phyloP scores from a whole-genome alignment of 495 filamentous ascomycete genomes.

The Podospora pseudoanserina region DNA sequence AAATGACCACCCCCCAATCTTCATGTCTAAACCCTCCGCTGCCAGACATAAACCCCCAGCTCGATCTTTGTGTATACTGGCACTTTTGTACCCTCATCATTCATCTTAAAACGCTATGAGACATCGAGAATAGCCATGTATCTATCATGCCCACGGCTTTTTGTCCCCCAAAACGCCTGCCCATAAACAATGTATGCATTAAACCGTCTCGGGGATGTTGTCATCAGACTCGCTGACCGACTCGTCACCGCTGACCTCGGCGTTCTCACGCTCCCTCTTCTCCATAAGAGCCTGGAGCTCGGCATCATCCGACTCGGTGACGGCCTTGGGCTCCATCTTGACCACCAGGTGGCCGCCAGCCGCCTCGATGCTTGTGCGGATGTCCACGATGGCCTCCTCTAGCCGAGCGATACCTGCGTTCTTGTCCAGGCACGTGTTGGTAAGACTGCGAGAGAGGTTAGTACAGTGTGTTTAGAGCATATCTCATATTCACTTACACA shows the following conservation, averaged over 20 bases:
- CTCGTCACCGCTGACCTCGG: constrained; percentile 94
- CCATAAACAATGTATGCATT: constrained; percentile 13
- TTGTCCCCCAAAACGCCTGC: not conserved
- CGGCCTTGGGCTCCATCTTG: constrained; percentile 98
- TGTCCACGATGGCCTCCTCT: constrained; percentile 82
- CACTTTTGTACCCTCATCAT: constrained; percentile 9
- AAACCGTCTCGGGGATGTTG: constrained; percentile 51
- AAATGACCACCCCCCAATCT: too few species aligned
- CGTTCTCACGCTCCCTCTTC: constrained; percentile 97
- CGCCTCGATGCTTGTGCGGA: constrained; percentile 67
- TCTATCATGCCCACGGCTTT: constrained; percentile 20
- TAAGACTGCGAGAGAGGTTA: constrained; percentile 43
- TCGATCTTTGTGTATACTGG: not conserved
- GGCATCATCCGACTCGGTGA: constrained; percentile 96
- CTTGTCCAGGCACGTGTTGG: constrained; percentile 93
- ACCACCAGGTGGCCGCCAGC: constrained; percentile 75
- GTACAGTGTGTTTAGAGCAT: not conserved
- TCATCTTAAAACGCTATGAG: constrained; percentile 15
- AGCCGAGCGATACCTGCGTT: constrained; percentile 73
- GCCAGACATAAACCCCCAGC: not conserved
- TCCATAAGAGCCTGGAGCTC: constrained; percentile 97
- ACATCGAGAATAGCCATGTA: constrained; percentile 9
- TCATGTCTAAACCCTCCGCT: not conserved
- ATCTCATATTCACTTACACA: constrained; percentile 46
- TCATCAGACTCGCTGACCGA: constrained; percentile 91